Percentiles rank a stretch among this genome's conserved stretches.
Conservation (phyloP, 179 eudicot species). For the Patellifolia procumbens region DNA sequence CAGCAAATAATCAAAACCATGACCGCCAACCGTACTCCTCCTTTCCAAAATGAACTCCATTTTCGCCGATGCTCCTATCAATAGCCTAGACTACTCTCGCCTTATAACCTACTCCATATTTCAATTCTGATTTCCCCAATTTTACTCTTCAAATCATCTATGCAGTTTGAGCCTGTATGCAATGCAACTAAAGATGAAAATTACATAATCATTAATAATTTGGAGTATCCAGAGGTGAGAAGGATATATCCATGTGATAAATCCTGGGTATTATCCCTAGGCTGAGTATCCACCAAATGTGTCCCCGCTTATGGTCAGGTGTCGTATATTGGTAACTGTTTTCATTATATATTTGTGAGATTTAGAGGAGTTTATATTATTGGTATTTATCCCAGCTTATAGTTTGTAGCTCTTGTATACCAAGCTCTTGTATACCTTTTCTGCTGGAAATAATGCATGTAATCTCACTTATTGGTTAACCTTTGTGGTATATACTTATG, state of each 20-base stretch:
- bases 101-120: not conserved
- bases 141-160: not conserved
- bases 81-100: not conserved
- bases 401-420: not conserved
- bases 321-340: not conserved
- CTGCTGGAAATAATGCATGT: slow-evolving; percentile 1
- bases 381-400: not conserved
- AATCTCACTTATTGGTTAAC: not conserved
- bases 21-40: not conserved
- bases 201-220: not conserved
- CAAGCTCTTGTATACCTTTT: not conserved
- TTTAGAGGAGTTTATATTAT: not conserved
- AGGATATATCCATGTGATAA: not conserved
- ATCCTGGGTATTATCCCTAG: not conserved
- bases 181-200: not conserved
- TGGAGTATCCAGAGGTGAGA: not conserved
- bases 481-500: too few relatives aligned
- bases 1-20: not conserved
- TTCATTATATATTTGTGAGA: not conserved
- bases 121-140: not conserved
- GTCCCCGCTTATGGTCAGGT: not conserved
- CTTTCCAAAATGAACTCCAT: not conserved
- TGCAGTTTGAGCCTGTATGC: not conserved
- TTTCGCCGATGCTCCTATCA: not conserved
- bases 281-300: not conserved